These are phyloP conservation scores for Allantophomopsis cytisporea DNA, from an alignment of 2,329 filamentous ascomycete genomes.

Conservation along the genomic window DNA sequence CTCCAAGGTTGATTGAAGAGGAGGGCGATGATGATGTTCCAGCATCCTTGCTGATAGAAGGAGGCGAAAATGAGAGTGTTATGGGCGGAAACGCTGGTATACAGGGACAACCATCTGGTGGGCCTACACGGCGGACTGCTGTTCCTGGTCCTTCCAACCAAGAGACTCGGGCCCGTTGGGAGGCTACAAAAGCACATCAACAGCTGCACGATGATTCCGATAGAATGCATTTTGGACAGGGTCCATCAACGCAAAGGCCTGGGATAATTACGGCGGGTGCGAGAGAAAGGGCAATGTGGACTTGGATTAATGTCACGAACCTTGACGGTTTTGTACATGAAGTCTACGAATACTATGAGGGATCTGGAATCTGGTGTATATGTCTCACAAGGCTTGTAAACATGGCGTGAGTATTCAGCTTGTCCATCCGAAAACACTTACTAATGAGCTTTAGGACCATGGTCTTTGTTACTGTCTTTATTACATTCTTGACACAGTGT, in stretches of 20 bases:
- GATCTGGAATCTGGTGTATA: constrained; percentile 58
- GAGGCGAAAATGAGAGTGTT: constrained; percentile 18
- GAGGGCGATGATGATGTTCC: constrained; percentile 40
- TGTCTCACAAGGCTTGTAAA: constrained; percentile 40
- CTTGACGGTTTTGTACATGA: constrained; percentile 56
- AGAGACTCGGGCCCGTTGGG: constrained; percentile 37
- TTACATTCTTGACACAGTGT: constrained; percentile 55
- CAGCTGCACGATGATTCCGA: constrained; percentile 25
- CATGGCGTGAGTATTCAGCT: constrained; percentile 31
- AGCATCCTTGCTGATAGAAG: constrained; percentile 46
- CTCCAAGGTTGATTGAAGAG: constrained; percentile 17
- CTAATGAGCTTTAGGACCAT: constrained; percentile 32
- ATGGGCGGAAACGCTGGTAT: constrained; percentile 6
- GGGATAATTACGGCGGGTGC: constrained; percentile 36
- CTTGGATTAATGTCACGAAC: constrained; percentile 60
- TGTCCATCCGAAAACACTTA: not conserved
- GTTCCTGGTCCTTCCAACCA: constrained; percentile 28
- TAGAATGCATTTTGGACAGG: constrained; percentile 7
- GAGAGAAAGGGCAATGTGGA: constrained; percentile 56
- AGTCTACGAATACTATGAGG: constrained; percentile 55
- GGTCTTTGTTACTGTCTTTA: constrained; percentile 54
- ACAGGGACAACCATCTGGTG: constrained; percentile 9
- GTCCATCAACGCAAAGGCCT: constrained; percentile 33
- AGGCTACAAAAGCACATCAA: constrained; percentile 36
- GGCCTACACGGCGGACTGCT: constrained; percentile 11